Evolutionary conservation across 1,284 basidiomycete species (phyloP), one percentile per base, ranked within the genome.

Genomic region (Fomitopsis schrenkii): DNA sequence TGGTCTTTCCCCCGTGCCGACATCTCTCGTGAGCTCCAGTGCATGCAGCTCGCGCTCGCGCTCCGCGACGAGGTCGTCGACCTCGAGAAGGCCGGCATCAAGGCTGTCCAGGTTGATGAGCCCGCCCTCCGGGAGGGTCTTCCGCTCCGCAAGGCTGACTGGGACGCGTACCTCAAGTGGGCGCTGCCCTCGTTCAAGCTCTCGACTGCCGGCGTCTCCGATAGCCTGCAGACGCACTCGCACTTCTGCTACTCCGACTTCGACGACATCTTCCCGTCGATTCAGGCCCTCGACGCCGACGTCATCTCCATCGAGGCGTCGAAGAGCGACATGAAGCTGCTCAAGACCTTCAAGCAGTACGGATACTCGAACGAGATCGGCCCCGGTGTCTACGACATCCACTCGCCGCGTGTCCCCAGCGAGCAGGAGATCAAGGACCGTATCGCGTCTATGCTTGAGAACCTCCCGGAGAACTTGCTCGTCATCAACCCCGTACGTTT

Each of bases 1-100:
- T 99, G 97, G 97, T 99, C 97, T 48, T 99, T 99, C 97, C 97
- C 97, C 72, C 97, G 97, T 80, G 95, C 94, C 69, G 97, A 99
- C 77, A 91, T 99, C 72, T 87, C 92, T 64, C 94, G 94, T 77
- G 97, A 99, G 81, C 77, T 97, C 66, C 97, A 99, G 83, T 95
- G 95, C 76, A 95, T 96, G 84, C 97, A 99, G 80, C 90, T 99
- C 71, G 97, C 97, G 61, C 87, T 99, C 66, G 93, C 97, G 63
- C 94, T 99, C 73, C 96, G 97, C 71, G 97, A 99, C 75, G 97
- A 99, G 81, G 97, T 99, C 66, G 71, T 94, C 69, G 97, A 99
- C 81, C 93, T 99, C 71, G 96, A 98, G 83, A 92, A 93, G 77
- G 97, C 94, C 63, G 95, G 95, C 67, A 98, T 99, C 78, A 89